Base-by-base conservation (phyloP, 495 filamentous ascomycete genomes). In the Tuber umbilicatum region DNA sequence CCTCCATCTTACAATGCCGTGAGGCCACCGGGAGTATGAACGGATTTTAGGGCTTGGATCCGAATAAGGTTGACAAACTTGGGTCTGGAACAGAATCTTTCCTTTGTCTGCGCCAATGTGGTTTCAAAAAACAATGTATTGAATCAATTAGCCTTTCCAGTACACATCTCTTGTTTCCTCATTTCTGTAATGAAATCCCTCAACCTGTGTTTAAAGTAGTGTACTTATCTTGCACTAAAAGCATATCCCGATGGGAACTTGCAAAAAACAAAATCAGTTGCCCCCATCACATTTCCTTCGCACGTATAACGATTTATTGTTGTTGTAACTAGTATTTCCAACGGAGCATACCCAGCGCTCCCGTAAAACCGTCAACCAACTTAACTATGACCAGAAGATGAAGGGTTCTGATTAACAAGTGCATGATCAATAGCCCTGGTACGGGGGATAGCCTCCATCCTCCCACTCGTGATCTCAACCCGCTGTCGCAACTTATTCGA, bases 401-500 rank as follows among this genome's bases (percentile, higher is more conserved):
- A 79, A 70, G 68, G 75, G n/a, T 78, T 79, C 23, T 78, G 77
- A 70, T 80, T 81, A 70, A 78, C 73, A 37, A 81, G 55, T 9
- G 74, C 80, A 69, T 81, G 79, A 47, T 79, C 76, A 45, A 81
- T 71, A 19, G 80, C 80, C 19, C 75, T 81, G 23, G 80, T 81
- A 23, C 80, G 76, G 19, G 80, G 79, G 31, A 81, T 70, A 43
- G 79, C 73, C 68, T 81, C 79, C 68, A 81, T 73, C 42, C 50
- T 73, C 45, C 68, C 43, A 21, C 68, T 64, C 6, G 72, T 74
- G 23, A 47, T 43, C 70, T 81, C 80, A 5, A 76, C 70, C 71
- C 74, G 73, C n/a, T 81, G 80, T 6, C 80, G 76, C 35, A 81
- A 60, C 68, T 70, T 81, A 68, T 81, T 81, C 17, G 79, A 81